phyloP scores from a whole-genome alignment of 2,329 filamentous ascomycete species.

The Sphaerulina vaccinii region DNA sequence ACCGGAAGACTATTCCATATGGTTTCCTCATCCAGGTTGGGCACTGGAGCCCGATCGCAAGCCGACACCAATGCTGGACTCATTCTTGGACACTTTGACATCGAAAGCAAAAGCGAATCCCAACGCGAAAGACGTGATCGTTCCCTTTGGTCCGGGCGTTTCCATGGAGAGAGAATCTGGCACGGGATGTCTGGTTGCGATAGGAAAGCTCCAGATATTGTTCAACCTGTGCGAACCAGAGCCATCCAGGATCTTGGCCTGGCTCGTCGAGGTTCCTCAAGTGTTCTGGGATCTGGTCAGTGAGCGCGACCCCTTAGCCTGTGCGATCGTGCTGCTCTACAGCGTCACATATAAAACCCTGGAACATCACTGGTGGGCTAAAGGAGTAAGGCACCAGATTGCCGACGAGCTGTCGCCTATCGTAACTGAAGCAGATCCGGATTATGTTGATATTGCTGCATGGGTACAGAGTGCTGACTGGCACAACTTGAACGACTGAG shows the following conservation, averaged over 20 bases:
- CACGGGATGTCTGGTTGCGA: conserved; percentile 16
- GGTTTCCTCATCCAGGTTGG: conserved; percentile 21
- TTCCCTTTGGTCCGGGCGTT: background rate
- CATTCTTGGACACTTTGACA: conserved; percentile 18
- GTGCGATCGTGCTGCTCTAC: conserved; percentile 20
- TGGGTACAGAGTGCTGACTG: conserved; percentile 17
- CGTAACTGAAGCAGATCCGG: conserved; percentile 16
- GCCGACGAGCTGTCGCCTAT: conserved; percentile 20
- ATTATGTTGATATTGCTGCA: conserved; percentile 20
- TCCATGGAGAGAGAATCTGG: conserved; percentile 8
- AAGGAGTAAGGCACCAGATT: conserved; percentile 15
- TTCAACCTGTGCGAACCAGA: conserved; percentile 15
- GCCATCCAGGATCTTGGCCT: conserved; percentile 18
- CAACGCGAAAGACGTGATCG: background rate
- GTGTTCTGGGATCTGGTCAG: conserved; percentile 21
- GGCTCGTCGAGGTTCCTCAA: conserved; percentile 15
- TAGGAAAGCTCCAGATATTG: conserved; percentile 19
- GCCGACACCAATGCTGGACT: conserved; percentile 5
- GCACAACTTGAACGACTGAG: background rate
- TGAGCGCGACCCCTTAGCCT: conserved; percentile 16
- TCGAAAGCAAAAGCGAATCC: conserved; percentile 8
- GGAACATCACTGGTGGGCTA: conserved; percentile 23
- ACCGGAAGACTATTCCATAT: conserved; percentile 15
- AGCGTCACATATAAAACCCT: conserved; percentile 16
- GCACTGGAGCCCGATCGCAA: conserved; percentile 1